These are phyloP conservation scores for Alternaria sp. DNA, from an alignment of 2,329 filamentous ascomycete genomes.

Conservation along the genomic window DNA sequence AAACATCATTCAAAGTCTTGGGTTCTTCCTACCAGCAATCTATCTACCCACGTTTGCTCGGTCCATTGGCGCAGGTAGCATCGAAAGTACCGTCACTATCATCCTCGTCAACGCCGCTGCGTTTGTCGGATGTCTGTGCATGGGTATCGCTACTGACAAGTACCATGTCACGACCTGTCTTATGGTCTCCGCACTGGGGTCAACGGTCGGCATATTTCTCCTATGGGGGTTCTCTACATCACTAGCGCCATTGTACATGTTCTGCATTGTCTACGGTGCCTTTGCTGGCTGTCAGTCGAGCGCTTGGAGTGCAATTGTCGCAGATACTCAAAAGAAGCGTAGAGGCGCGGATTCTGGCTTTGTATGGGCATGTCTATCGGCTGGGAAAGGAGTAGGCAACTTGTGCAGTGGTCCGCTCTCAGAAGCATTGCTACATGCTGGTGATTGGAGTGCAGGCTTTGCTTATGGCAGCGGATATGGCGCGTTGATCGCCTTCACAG, in stretches of 20 bases:
- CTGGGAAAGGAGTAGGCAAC: conserved; percentile 60
- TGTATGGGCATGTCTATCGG: conserved; percentile 56
- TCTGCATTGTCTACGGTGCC: conserved; percentile 52
- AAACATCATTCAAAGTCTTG: conserved; percentile 52
- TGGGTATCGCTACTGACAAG: conserved; percentile 50
- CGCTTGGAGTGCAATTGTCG: conserved; percentile 55
- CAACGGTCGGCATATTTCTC: conserved; percentile 48
- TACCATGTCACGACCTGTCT: conserved; percentile 50
- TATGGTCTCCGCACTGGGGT: conserved; percentile 46
- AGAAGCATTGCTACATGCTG: conserved; percentile 52
- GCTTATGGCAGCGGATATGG: conserved; percentile 55
- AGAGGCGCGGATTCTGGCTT: conserved; percentile 54
- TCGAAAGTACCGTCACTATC: conserved; percentile 48
- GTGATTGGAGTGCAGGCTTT: conserved; percentile 44
- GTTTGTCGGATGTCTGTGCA: conserved; percentile 47
- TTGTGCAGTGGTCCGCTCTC: conserved; percentile 60
- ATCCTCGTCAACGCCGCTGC: conserved; percentile 50
- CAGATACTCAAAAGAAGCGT: conserved; percentile 49
- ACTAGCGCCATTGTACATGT: conserved; percentile 50
- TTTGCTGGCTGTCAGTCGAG: conserved; percentile 51
- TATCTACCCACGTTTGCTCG: conserved; percentile 54
- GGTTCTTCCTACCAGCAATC: conserved; percentile 53
- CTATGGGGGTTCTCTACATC: conserved; percentile 56
- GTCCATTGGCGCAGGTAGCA: conserved; percentile 43
- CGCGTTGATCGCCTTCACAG: conserved; percentile 52